Conservation (phyloP, 192 early-diverging fungal species). For the Dimargaris cristalligena region DNA sequence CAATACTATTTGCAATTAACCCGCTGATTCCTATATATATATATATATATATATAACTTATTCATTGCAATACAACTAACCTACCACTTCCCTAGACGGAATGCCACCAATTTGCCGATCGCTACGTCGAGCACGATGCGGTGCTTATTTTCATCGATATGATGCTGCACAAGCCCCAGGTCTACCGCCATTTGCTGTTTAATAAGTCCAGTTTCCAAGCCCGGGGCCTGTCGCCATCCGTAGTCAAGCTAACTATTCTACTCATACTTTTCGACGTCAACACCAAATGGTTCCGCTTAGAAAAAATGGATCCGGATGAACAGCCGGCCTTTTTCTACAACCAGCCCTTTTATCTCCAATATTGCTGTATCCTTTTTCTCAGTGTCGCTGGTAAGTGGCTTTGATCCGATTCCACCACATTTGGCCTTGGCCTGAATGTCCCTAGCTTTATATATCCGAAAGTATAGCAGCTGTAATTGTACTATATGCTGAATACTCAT, state of each 20-base stretch:
- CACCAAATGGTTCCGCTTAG: constrained; percentile 82
- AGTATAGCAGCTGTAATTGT: too few relatives aligned
- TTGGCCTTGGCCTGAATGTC: too few relatives aligned
- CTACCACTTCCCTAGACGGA: constrained; percentile 32
- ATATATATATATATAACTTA: too few relatives aligned
- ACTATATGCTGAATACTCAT: too few relatives aligned
- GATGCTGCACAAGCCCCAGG: constrained; percentile 71
- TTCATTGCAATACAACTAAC: too few relatives aligned
- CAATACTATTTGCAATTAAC: too few relatives aligned
- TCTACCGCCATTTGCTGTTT: constrained; percentile 72
- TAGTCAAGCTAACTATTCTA: constrained; percentile 58
- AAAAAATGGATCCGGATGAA: constrained; percentile 37
- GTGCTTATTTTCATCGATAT: constrained; percentile 83
- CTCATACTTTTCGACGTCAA: constrained; percentile 82
- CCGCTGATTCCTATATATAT: too few relatives aligned
- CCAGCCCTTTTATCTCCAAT: constrained; percentile 45
- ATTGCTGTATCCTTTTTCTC: constrained; percentile 53
- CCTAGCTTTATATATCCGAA: too few relatives aligned
- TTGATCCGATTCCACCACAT: too few relatives aligned
- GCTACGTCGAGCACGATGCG: constrained; percentile 82
- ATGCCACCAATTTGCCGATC: constrained; percentile 74
- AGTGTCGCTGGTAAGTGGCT: constrained; percentile 42
- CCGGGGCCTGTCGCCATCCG: constrained; percentile 32
- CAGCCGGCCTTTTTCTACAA: constrained; percentile 44
- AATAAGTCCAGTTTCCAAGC: constrained; percentile 50